These are phyloP conservation scores for Colletotrichum liaoningense DNA, from an alignment of 2,329 filamentous ascomycete genomes.

Conservation along the genomic window DNA sequence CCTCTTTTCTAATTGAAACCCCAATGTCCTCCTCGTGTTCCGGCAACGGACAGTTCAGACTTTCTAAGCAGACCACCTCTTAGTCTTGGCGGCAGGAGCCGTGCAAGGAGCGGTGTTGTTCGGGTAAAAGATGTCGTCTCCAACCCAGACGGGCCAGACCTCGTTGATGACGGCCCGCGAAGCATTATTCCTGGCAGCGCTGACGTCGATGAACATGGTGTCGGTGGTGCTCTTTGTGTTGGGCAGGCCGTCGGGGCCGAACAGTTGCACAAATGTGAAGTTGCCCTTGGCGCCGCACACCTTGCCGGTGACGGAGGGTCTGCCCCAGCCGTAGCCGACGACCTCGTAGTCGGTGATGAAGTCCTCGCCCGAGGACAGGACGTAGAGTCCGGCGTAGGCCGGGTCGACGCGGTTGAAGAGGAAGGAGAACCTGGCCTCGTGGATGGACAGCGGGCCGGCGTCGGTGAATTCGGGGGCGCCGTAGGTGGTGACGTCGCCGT, in stretches of 20 bases:
- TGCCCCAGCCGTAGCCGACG: neutral
- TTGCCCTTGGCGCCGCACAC: conserved; percentile 5
- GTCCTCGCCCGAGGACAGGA: conserved; percentile 1
- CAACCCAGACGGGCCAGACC: neutral
- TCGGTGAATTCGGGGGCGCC: neutral
- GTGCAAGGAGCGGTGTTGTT: conserved; percentile 18
- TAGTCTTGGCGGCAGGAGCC: neutral
- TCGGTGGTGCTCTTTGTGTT: too few species aligned
- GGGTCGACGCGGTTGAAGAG: neutral
- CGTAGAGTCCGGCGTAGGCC: neutral
- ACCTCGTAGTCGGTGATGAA: conserved; percentile 15
- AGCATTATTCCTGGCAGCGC: neutral
- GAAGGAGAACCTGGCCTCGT: neutral
- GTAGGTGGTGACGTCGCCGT: neutral
- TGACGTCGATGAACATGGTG: neutral
- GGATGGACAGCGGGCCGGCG: neutral
- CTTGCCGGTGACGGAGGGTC: neutral
- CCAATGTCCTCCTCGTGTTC: too few species aligned
- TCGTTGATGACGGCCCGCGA: conserved; percentile 7
- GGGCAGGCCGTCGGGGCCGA: neutral
- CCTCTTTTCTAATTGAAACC: neutral
- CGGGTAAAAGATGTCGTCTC: conserved; percentile 1
- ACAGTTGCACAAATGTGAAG: conserved; percentile 9
- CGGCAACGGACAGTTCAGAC: neutral
- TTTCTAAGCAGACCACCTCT: neutral